Evolutionary conservation across 2,329 filamentous ascomycete genomes (phyloP).

Genomic region (Cladorrhinum sp.): DNA sequence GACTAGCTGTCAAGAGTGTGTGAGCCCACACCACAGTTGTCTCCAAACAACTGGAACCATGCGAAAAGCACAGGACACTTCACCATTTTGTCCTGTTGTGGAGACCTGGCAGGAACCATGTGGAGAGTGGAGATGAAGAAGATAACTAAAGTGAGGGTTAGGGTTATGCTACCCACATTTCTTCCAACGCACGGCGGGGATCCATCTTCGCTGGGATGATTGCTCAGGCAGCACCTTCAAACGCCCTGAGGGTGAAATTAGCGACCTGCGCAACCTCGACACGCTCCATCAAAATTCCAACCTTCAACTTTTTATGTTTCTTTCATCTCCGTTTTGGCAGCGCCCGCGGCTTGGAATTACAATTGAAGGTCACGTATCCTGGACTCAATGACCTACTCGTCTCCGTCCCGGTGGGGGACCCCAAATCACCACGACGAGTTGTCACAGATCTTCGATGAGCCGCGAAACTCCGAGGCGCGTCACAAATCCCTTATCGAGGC

Average conservation of each 20-base stretch:
- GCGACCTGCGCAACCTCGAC: background rate
- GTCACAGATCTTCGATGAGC: slow-evolving; percentile 30
- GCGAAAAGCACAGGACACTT: background rate
- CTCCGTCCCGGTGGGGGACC: slow-evolving; percentile 29
- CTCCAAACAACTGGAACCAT: too few species aligned
- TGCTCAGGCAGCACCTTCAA: background rate
- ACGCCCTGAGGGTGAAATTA: slow-evolving; percentile 10
- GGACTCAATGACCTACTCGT: slow-evolving; percentile 31
- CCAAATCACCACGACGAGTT: slow-evolving; percentile 22
- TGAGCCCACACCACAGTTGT: background rate
- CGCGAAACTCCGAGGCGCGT: slow-evolving; percentile 34
- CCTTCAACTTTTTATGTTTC: background rate
- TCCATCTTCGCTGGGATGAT: background rate
- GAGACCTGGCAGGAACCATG: background rate
- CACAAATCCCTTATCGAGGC: slow-evolving; percentile 31
- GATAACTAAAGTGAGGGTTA: background rate
- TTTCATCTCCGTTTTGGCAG: background rate
- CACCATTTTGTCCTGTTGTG: background rate
- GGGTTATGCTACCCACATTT: background rate
- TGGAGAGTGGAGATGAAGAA: background rate
- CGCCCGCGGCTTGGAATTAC: background rate
- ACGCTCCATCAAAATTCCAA: background rate
- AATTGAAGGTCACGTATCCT: background rate
- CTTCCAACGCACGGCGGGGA: background rate
- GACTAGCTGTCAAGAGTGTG: background rate